Conservation (phyloP, 768 basidiomycete genomes). For the Tulasnella sp. region DNA sequence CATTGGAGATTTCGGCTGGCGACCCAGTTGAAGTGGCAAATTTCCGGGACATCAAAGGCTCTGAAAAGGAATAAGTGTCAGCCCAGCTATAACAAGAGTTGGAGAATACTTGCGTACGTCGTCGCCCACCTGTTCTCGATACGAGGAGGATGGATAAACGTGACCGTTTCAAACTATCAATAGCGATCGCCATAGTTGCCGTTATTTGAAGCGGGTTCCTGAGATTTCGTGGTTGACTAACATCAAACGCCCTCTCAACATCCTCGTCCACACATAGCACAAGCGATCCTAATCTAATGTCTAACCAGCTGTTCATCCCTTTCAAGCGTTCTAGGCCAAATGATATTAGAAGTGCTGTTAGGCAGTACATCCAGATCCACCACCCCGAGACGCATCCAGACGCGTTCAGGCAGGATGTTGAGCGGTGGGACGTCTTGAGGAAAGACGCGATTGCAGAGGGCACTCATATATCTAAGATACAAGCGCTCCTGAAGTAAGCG, state of each 20-base stretch:
- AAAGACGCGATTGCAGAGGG: conserved; percentile 40
- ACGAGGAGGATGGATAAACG: too few species aligned
- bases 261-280: not conserved
- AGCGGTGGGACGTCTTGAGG: conserved; percentile 54
- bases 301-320: conserved; percentile 65
- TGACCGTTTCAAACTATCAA: too few species aligned
- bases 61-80: too few species aligned
- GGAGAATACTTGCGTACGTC: too few species aligned
- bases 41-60: too few species aligned
- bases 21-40: too few species aligned
- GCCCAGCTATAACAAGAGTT: too few species aligned
- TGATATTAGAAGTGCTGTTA: conserved; percentile 43
- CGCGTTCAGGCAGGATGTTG: conserved; percentile 69
- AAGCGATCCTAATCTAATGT: conserved; percentile 34
- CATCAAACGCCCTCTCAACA: not conserved
- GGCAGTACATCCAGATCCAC: conserved; percentile 50
- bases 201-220: too few species aligned
- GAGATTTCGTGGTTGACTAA: too few species aligned
- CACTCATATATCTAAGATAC: conserved; percentile 46
- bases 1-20: too few species aligned
- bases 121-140: too few species aligned
- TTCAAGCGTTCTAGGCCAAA: conserved; percentile 57
- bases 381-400: conserved; percentile 71
- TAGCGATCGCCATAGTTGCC: too few species aligned
- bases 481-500: conserved; percentile 49